Percentiles rank a stretch among this genome's conserved stretches.
phyloP scores from a whole-genome alignment of 2,329 filamentous ascomycete species.

The Ascochyta pisi region DNA sequence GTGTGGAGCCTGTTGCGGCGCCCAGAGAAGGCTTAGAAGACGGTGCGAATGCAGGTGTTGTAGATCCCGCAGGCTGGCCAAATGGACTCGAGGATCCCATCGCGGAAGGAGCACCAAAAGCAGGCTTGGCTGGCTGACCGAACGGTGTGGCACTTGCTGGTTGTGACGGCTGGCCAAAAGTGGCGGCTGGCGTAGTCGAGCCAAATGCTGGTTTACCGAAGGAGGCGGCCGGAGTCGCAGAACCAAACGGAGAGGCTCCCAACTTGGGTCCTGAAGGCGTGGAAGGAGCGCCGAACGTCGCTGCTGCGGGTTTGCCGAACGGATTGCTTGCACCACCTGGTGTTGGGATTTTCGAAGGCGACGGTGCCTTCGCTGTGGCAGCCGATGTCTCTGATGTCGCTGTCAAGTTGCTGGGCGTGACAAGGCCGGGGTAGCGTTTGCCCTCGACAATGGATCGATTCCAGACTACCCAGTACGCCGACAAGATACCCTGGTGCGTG shows the following conservation, averaged over 20 bases:
- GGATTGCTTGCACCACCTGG: slow-evolving; percentile 8
- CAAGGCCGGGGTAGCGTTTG: slow-evolving; percentile 75
- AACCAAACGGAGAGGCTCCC: slow-evolving; percentile 25
- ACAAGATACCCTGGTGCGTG: slow-evolving; percentile 86
- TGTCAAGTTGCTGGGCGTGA: slow-evolving; percentile 24
- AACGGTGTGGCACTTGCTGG: slow-evolving; percentile 18
- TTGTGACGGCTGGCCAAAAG: slow-evolving; percentile 22
- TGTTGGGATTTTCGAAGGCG: slow-evolving; percentile 21
- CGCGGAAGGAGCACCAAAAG: slow-evolving; percentile 36
- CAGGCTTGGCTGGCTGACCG: slow-evolving; percentile 30
- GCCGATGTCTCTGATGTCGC: slow-evolving; percentile 26
- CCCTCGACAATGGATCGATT: slow-evolving; percentile 80
- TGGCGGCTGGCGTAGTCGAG: slow-evolving; percentile 18
- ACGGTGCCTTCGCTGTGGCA: slow-evolving; percentile 24
- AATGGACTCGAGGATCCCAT: slow-evolving; percentile 28
- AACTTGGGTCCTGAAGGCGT: slow-evolving; percentile 27
- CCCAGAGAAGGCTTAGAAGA: slow-evolving; percentile 23
- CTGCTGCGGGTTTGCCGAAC: slow-evolving; percentile 20
- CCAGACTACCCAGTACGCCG: slow-evolving; percentile 91
- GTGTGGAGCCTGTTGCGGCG: slow-evolving; percentile 11
- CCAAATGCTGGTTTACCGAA: slow-evolving; percentile 8
- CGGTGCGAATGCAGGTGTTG: slow-evolving; percentile 38
- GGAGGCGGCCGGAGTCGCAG: slow-evolving; percentile 8
- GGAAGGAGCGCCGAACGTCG: slow-evolving; percentile 38
- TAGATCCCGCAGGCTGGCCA: slow-evolving; percentile 29